Conservation (phyloP, 2,329 filamentous ascomycete species). For the Fusarium sp. region DNA sequence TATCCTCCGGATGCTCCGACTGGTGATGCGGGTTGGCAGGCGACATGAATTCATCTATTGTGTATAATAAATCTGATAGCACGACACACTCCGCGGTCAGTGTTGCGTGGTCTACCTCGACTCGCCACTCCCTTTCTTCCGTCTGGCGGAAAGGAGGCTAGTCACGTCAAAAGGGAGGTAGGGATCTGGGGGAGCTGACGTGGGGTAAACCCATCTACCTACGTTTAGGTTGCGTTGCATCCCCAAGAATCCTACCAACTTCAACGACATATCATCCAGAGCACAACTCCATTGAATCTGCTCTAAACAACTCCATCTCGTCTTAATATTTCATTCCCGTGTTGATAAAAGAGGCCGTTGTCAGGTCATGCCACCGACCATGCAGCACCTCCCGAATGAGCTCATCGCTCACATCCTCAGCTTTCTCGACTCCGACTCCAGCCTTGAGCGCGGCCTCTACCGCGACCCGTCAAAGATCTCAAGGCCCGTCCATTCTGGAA, state of each 20-base stretch:
- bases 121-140: neutral
- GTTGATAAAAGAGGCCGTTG: neutral
- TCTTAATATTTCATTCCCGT: neutral
- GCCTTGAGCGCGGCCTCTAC: slow-evolving; percentile 61
- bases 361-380: neutral
- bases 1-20: neutral
- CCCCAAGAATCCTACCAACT: neutral
- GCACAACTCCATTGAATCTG: neutral
- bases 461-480: slow-evolving; percentile 59
- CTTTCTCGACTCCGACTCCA: slow-evolving; percentile 63
- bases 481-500: slow-evolving; percentile 28
- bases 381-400: slow-evolving; percentile 68
- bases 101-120: neutral
- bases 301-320: neutral
- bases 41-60: neutral
- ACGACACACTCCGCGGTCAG: neutral
- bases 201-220: neutral
- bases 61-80: neutral
- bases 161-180: neutral
- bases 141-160: neutral
- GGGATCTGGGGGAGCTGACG: neutral
- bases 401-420: slow-evolving; percentile 68
- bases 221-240: neutral
- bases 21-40: neutral
- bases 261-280: neutral